These are phyloP conservation scores for Chiua virens DNA, from an alignment of 768 basidiomycete genomes.

Conservation along the genomic window DNA sequence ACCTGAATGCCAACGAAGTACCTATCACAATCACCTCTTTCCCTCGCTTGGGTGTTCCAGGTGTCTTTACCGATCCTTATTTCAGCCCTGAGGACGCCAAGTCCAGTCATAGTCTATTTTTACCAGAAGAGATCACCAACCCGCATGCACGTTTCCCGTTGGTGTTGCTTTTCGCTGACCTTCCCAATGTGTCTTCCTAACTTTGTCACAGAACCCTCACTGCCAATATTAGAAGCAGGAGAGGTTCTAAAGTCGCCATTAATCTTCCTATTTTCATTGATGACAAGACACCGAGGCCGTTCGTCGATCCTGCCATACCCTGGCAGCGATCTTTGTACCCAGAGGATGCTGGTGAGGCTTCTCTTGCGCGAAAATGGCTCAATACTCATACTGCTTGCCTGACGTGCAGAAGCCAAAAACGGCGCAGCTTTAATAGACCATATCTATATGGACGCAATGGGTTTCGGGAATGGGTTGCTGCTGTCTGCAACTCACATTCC, in stretches of 20 bases:
- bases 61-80: slow-evolving; percentile 90
- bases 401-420: slow-evolving; percentile 70
- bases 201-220: slow-evolving; percentile 77
- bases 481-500: slow-evolving; percentile 96
- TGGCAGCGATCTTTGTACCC: slow-evolving; percentile 81
- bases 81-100: slow-evolving; percentile 70
- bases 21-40: slow-evolving; percentile 95
- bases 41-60: slow-evolving; percentile 86
- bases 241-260: slow-evolving; percentile 93
- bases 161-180: slow-evolving; percentile 36
- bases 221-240: slow-evolving; percentile 87
- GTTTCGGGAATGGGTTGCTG: slow-evolving; percentile 99
- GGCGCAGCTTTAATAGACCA: slow-evolving; percentile 89
- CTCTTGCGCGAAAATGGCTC: slow-evolving; percentile 4
- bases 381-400: slow-evolving; percentile 4
- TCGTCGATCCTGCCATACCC: slow-evolving; percentile 90
- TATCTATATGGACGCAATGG: slow-evolving; percentile 99
- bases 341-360: slow-evolving; percentile 73
- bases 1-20: slow-evolving; percentile 82
- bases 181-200: slow-evolving; percentile 7
- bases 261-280: slow-evolving; percentile 94
- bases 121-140: slow-evolving; percentile 95
- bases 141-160: slow-evolving; percentile 98
- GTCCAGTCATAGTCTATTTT: slow-evolving; percentile 91
- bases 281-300: slow-evolving; percentile 80